phyloP scores from a whole-genome alignment of 352 stramenopile genomes.

The Peronospora belbahrii region DNA sequence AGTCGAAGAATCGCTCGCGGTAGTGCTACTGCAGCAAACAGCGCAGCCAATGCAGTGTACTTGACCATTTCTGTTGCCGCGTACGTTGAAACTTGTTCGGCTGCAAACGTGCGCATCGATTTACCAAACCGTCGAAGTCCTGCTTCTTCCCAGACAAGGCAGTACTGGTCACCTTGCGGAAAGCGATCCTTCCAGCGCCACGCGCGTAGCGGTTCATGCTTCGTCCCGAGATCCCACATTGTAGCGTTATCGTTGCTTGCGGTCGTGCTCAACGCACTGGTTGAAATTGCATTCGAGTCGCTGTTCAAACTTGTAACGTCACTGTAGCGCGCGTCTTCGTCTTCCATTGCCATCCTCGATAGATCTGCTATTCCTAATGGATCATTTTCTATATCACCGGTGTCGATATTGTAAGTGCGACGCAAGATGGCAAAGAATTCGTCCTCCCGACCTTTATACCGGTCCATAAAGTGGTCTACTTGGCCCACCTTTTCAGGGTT shows the following conservation, averaged over 20 bases:
- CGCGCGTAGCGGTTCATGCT: conserved; percentile 38
- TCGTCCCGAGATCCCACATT: conserved; percentile 25
- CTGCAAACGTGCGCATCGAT: conserved; percentile 73
- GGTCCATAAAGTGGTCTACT: conserved; percentile 72
- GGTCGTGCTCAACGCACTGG: conserved; percentile 1
- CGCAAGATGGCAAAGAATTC: conserved; percentile 75
- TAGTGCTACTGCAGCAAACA: conserved; percentile 70
- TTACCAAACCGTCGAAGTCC: conserved; percentile 65
- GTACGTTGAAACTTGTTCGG: conserved; percentile 55
- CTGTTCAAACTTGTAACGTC: conserved; percentile 30
- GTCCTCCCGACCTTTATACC: conserved; percentile 77
- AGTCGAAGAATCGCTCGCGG: conserved; percentile 61
- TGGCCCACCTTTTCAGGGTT: conserved; percentile 73
- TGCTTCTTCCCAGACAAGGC: conserved; percentile 69
- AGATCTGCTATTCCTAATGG: conserved; percentile 36
- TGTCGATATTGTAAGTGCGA: conserved; percentile 48
- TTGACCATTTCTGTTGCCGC: conserved; percentile 69
- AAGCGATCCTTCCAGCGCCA: conserved; percentile 84
- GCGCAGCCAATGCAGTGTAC: conserved; percentile 58
- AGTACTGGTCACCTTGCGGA: conserved; percentile 76
- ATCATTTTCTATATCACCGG: conserved; percentile 28
- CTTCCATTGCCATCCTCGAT: conserved; percentile 19
- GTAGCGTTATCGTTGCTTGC: conserved; percentile 8
- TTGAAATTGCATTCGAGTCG: conserved; percentile 31
- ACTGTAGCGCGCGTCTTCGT: conserved; percentile 22